These are phyloP conservation scores for Cladorrhinum samala DNA, from an alignment of 495 filamentous ascomycete genomes.

Conservation along the genomic window DNA sequence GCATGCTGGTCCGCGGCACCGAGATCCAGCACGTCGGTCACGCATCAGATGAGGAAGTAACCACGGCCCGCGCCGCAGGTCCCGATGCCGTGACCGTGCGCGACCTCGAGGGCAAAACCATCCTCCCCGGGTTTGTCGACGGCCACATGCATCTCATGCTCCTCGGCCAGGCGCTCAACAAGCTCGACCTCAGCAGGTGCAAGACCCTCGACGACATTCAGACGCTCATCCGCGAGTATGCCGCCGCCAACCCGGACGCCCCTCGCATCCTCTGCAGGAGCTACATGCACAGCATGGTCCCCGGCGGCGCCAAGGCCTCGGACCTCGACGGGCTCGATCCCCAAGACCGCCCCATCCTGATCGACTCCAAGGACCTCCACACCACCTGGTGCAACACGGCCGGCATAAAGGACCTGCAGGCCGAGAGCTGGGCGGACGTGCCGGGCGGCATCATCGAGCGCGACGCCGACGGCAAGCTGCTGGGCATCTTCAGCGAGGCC, in stretches of 20 bases:
- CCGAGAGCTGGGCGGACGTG: constrained; percentile 42
- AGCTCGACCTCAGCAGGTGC: constrained; percentile 50
- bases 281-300: constrained; percentile 57
- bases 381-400: constrained; percentile 57
- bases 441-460: constrained; percentile 53
- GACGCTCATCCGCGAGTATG: constrained; percentile 43
- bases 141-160: constrained; percentile 59
- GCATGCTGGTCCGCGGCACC: constrained; percentile 30
- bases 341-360: constrained; percentile 47
- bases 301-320: constrained; percentile 42
- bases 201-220: constrained; percentile 50
- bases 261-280: constrained; percentile 51
- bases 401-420: constrained; percentile 47
- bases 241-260: constrained; percentile 40
- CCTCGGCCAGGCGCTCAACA: constrained; percentile 53
- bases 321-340: constrained; percentile 69
- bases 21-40: constrained; percentile 41
- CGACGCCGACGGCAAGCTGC: constrained; percentile 44
- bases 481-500: constrained; percentile 54
- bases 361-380: constrained; percentile 59
- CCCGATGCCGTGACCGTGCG: constrained; percentile 28
- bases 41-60: constrained; percentile 26
- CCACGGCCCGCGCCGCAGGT: constrained; percentile 23
- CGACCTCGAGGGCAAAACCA: constrained; percentile 43
- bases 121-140: constrained; percentile 61